A percentile compares a stretch with the other conserved stretches of the same genome.
Evolutionary conservation across 129 eudicot species (phyloP).

Genomic region (Pseudognaphalium luteoalbum): DNA sequence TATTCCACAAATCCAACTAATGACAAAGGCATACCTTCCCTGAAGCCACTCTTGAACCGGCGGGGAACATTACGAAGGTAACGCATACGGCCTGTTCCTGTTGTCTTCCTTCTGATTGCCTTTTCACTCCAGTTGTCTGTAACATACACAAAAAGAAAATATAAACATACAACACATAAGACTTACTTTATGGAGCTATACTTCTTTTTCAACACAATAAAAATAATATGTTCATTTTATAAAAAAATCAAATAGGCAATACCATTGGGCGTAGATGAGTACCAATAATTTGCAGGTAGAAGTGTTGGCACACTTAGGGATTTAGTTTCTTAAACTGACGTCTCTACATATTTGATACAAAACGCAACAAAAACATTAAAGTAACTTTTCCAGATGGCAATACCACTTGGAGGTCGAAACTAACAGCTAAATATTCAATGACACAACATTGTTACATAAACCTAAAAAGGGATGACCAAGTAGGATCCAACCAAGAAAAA

Average conservation of each 20-base stretch:
- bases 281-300: too few relatives aligned
- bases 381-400: neutral
- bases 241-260: neutral
- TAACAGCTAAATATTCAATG: neutral
- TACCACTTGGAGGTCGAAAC: neutral
- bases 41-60: constrained; percentile 67
- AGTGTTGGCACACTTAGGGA: too few relatives aligned
- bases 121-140: constrained; percentile 36
- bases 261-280: too few relatives aligned
- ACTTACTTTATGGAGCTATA: neutral
- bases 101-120: constrained; percentile 65
- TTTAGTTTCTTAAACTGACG: too few relatives aligned
- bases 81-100: constrained; percentile 80
- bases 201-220: neutral
- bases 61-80: constrained; percentile 71
- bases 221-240: too few relatives aligned
- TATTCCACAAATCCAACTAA: neutral
- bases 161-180: neutral
- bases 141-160: neutral
- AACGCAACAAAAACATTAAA: too few relatives aligned
- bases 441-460: neutral
- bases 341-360: neutral
- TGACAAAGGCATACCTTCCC: constrained; percentile 48
- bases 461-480: neutral
- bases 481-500: neutral